Evolutionary conservation across 257 asterid genomes (phyloP).

Genomic region (Leptodermis oblonga): DNA sequence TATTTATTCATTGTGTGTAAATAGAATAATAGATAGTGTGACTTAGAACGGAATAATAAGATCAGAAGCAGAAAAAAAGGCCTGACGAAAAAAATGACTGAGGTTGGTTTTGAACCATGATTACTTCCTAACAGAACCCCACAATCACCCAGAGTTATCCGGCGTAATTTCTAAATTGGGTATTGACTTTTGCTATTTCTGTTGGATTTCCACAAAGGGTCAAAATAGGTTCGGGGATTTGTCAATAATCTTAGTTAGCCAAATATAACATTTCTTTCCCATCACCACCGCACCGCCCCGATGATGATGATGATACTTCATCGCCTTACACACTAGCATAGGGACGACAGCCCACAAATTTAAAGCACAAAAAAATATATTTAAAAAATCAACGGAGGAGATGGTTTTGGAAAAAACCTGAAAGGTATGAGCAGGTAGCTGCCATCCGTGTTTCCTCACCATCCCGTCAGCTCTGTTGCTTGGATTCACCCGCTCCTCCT

Average conservation of each 20-base stretch:
- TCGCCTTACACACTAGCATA: background rate
- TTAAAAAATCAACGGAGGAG: too few relatives aligned
- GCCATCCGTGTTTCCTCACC: slow-evolving; percentile 99
- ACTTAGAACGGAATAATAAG: too few relatives aligned
- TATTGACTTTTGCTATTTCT: background rate
- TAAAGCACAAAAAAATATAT: background rate
- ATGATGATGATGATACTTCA: background rate
- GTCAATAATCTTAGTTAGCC: background rate
- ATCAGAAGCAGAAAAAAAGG: too few relatives aligned
- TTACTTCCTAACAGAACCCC: too few relatives aligned
- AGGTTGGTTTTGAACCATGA: too few relatives aligned
- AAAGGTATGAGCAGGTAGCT: slow-evolving; percentile 91
- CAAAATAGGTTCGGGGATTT: background rate
- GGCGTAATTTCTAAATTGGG: background rate
- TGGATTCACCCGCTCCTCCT: background rate
- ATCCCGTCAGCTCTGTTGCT: slow-evolving; percentile 28
- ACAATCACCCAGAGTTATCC: too few relatives aligned
- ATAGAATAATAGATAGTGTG: too few relatives aligned
- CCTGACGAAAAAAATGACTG: too few relatives aligned
- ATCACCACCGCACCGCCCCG: too few relatives aligned
- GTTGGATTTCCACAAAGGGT: background rate
- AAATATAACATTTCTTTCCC: background rate
- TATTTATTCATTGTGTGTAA: too few relatives aligned
- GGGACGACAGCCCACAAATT: background rate
- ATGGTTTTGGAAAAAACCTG: slow-evolving; percentile 64